phyloP scores from a whole-genome alignment of 371 early-diverging fungal genomes.

The Syncephalastrum sp. region DNA sequence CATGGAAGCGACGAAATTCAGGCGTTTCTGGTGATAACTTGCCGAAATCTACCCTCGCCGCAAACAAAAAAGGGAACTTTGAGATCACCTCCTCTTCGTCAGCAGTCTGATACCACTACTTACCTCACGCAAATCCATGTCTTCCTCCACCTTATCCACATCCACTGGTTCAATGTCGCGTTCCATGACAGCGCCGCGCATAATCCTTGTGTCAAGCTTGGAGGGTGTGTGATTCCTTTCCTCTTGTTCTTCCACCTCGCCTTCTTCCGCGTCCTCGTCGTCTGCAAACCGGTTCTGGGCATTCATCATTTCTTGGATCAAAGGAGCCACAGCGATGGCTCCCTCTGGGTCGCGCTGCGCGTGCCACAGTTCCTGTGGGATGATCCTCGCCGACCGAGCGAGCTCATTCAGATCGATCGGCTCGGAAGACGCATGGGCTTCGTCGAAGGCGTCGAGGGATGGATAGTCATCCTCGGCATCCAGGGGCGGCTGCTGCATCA shows the following conservation, averaged over 20 bases:
- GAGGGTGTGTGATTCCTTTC: background rate
- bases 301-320: conserved; percentile 1
- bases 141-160: conserved; percentile 53
- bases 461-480: conserved; percentile 30
- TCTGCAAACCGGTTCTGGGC: background rate
- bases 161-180: conserved; percentile 51
- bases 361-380: conserved; percentile 25
- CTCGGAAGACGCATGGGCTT: conserved; percentile 1
- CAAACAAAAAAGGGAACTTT: background rate
- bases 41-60: conserved; percentile 13
- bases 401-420: conserved; percentile 30
- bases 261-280: no score
- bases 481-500: conserved; percentile 17
- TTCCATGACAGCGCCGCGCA: conserved; percentile 58
- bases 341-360: conserved; percentile 18
- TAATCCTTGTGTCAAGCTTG: conserved; percentile 47
- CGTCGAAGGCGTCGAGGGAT: conserved; percentile 19
- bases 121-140: conserved; percentile 60
- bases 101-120: background rate
- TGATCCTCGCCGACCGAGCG: conserved; percentile 13
- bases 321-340: background rate
- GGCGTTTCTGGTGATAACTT: conserved; percentile 33
- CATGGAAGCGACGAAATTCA: conserved; percentile 36
- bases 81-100: background rate
- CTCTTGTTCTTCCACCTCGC: no score